Conservation (phyloP, 2,329 filamentous ascomycete species). For the Clathrospora elynae region DNA sequence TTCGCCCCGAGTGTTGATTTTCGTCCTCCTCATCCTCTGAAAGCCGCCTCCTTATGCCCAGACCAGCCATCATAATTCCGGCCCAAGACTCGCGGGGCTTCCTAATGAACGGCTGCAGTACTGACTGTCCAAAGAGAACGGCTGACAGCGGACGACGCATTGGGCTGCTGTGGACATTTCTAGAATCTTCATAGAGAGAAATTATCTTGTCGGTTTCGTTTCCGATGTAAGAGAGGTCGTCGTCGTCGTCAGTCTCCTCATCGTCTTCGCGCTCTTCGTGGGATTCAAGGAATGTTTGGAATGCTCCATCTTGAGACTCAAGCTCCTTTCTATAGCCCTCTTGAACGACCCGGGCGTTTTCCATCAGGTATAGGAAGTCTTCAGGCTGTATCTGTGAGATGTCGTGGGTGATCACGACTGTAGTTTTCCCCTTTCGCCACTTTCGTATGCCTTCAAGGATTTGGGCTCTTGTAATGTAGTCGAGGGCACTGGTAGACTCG, state of each 20-base stretch:
- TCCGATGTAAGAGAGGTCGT: conserved; percentile 9
- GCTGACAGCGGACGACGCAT: conserved; percentile 26
- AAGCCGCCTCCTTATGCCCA: background rate
- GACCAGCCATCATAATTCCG: background rate
- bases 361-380: conserved; percentile 82
- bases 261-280: conserved; percentile 13
- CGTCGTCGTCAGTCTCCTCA: conserved; percentile 2
- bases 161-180: conserved; percentile 8
- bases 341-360: conserved; percentile 69
- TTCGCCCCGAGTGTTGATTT: background rate
- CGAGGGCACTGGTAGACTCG: conserved; percentile 84
- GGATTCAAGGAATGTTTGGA: conserved; percentile 48
- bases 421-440: conserved; percentile 83
- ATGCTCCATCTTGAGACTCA: conserved; percentile 51
- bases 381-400: conserved; percentile 71
- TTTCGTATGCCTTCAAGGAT: conserved; percentile 76
- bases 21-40: conserved; percentile 7
- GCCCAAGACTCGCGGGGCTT: conserved; percentile 4
- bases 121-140: conserved; percentile 23
- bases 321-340: conserved; percentile 68
- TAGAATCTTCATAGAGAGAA: conserved; percentile 24
- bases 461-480: conserved; percentile 68
- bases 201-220: conserved; percentile 25
- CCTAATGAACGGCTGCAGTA: conserved; percentile 22
- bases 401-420: conserved; percentile 92